Percentiles rank a stretch among this genome's conserved stretches.
Conservation (phyloP, 805 yeast species). For the Wickerhamomyces bovis region DNA sequence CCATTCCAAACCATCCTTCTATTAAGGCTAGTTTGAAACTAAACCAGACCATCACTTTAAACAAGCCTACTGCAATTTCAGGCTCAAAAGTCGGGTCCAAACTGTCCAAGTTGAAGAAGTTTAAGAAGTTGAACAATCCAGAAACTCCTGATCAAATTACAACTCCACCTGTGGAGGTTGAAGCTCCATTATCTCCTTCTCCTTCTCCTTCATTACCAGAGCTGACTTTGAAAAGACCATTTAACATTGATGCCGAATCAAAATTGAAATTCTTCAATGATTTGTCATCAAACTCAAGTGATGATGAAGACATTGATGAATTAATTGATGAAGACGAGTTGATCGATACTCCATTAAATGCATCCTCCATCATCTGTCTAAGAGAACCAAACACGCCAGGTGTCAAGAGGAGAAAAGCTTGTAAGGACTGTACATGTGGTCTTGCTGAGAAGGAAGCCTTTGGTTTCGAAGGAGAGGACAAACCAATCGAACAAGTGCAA, state of each 20-base stretch:
- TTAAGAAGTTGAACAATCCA: constrained; percentile 18
- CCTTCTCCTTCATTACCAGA: constrained; percentile 19
- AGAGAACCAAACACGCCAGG: constrained; percentile 50
- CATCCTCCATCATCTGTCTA: constrained; percentile 31
- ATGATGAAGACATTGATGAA: constrained; percentile 23
- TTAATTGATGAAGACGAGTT: constrained; percentile 35
- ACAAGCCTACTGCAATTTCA: constrained; percentile 4
- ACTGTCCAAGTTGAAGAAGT: constrained; percentile 22
- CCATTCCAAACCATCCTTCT: constrained; percentile 20
- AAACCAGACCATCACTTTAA: constrained; percentile 7
- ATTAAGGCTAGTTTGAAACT: constrained; percentile 18
- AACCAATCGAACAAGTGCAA: constrained; percentile 23
- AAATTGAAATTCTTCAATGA: constrained; percentile 19
- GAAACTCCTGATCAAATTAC: neutral
- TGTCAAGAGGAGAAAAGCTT: constrained; percentile 75
- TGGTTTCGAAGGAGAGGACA: constrained; percentile 38
- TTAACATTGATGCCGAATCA: constrained; percentile 10
- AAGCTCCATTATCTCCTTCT: neutral
- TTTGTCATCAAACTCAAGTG: constrained; percentile 9
- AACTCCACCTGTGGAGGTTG: too few relatives aligned
- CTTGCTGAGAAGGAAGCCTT: constrained; percentile 79
- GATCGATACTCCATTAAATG: constrained; percentile 28
- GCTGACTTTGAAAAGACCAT: constrained; percentile 7
- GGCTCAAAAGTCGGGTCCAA: constrained; percentile 18
- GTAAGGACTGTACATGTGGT: constrained; percentile 98